Base-by-base conservation (phyloP, 345 rosid species). In the Syzygium oleosum region DNA sequence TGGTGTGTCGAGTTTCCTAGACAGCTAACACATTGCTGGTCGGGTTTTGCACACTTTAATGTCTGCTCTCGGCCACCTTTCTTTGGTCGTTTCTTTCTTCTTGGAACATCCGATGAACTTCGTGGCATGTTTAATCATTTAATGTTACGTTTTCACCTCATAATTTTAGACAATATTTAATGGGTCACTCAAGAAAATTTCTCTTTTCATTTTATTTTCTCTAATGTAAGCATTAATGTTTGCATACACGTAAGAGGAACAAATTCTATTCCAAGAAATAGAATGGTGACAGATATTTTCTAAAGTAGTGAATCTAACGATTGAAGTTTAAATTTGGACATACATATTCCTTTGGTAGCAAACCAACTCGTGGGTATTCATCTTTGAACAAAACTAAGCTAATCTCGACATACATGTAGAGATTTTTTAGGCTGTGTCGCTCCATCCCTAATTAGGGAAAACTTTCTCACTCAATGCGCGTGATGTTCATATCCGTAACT, bases 401-500 rank as follows among this genome's bases (percentile, higher is more conserved):
- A 34, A 38, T 38, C 49, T 19, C 14, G 49, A 2, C 2, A 1
- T 17, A 34, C 0, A 1, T 73, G 49, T 73, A 34, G 4, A 1
- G 80, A 34, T 73, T 73, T 73, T 11, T 34, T 9, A 9, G 80
- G 25, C 46, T 16, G 0, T 73, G 80, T 19, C 25, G 3, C 22
- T 73, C 25, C 46, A 34, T 19, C 49, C 49, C 80, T 34, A 17
- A 31, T 65, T 3, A 14, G 5, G 21, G 5, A 7, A 14, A 29
- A 29, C 6, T 7, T 31, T 31, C 12, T 2, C 3, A 8, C 23
- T 0, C 12, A 68, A 34, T 1, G 1, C 34, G 2, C 2, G 10
- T 21, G 6, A 19, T 68, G 23, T 68, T 31, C 79, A 34, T 68
- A 34, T 9, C 1, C 2, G 0, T 68, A 65, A 68, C 79, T 68